Conservation (phyloP, 148 eudicot species). For the Selenicereus undatus region DNA sequence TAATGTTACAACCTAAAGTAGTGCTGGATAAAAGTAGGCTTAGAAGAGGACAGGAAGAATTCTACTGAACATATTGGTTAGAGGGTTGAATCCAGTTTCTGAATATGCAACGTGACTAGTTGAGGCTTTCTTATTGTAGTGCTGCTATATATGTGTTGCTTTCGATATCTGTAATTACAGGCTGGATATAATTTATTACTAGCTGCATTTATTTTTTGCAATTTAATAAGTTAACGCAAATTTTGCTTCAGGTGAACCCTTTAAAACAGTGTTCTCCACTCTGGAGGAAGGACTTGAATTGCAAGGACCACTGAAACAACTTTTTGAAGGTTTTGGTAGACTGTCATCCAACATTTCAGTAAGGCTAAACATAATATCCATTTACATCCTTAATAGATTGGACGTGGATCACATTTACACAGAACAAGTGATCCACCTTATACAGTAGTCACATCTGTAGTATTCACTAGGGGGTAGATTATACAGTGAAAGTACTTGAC, state of each 20-base stretch:
- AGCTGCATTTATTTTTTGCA: neutral
- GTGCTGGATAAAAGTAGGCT: neutral
- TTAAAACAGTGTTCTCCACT: constrained; percentile 11
- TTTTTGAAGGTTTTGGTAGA: constrained; percentile 25
- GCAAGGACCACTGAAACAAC: constrained; percentile 11
- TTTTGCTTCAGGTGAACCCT: constrained; percentile 20
- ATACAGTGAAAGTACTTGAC: neutral
- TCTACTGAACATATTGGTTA: neutral
- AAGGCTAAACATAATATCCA: constrained; percentile 10
- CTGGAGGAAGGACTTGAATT: constrained; percentile 12
- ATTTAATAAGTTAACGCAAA: neutral
- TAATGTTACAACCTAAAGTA: no score
- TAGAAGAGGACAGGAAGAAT: neutral
- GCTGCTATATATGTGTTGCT: neutral
- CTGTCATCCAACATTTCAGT: constrained; percentile 35
- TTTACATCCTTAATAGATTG: neutral
- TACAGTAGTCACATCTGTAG: no score
- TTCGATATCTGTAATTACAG: neutral
- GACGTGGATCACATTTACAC: no score
- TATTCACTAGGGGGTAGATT: no score
- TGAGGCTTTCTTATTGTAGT: neutral
- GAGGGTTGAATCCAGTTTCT: neutral
- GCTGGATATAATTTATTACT: neutral
- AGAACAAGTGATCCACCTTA: no score
- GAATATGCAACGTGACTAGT: neutral